Evolutionary conservation across 163 green algal genomes (phyloP).

Genomic region (Prototheca stagnorum): DNA sequence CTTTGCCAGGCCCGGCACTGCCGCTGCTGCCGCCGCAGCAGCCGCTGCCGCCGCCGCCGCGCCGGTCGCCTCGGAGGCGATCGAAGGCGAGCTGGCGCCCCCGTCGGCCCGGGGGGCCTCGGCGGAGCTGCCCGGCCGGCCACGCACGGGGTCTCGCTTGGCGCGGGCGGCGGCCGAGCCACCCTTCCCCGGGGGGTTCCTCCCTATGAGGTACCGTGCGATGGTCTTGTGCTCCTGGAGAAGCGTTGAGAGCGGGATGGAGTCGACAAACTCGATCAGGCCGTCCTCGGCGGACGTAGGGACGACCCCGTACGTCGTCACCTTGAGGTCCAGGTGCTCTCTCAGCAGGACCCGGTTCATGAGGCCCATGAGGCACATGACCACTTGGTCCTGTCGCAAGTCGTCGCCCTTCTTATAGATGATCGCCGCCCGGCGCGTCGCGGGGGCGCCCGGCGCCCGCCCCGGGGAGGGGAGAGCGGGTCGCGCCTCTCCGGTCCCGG

Average conservation of each 20-base stretch:
- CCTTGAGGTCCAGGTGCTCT: constrained; percentile 83
- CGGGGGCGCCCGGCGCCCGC: neutral
- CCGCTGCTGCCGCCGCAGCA: too few species aligned
- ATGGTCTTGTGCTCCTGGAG: constrained; percentile 69
- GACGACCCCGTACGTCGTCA: constrained; percentile 88
- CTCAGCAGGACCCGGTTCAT: constrained; percentile 95
- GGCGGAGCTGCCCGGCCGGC: too few species aligned
- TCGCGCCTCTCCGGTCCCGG: too few species aligned
- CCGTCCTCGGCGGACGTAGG: constrained; percentile 74
- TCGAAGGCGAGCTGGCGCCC: too few species aligned
- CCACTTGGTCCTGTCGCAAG: constrained; percentile 75
- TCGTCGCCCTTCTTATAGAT: constrained; percentile 99
- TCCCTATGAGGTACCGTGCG: constrained; percentile 64
- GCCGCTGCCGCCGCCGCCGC: too few species aligned
- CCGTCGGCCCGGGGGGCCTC: too few species aligned
- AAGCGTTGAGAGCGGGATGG: constrained; percentile 47
- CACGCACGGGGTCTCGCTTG: too few species aligned
- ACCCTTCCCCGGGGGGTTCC: too few species aligned
- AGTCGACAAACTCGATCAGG: constrained; percentile 84
- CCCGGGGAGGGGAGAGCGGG: neutral
- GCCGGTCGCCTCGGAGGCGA: too few species aligned
- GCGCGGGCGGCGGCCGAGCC: too few species aligned
- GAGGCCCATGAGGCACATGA: constrained; percentile 77
- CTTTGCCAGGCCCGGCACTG: too few species aligned
- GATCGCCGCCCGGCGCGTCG: constrained; percentile 15